phyloP scores from a whole-genome alignment of 345 rosid genomes.

The Salix udensis region DNA sequence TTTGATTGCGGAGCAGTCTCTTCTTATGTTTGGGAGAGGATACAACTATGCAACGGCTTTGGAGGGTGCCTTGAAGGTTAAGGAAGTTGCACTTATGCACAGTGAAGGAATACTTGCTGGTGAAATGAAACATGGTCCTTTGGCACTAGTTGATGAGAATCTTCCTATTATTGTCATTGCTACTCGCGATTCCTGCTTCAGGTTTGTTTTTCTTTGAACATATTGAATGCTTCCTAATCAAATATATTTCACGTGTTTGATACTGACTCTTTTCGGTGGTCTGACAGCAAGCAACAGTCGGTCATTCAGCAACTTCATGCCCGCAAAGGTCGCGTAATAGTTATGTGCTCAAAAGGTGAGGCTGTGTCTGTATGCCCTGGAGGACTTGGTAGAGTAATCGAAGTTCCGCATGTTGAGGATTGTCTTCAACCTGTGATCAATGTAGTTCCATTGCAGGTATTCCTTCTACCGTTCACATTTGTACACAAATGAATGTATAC shows the following conservation, averaged over 20 bases:
- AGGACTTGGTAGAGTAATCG: constrained; percentile 67
- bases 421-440: constrained; percentile 91
- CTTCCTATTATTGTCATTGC: constrained; percentile 81
- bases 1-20: constrained; percentile 77
- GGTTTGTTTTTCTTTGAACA: constrained; percentile 32
- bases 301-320: constrained; percentile 96
- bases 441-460: constrained; percentile 81
- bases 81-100: constrained; percentile 97
- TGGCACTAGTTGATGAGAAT: constrained; percentile 91
- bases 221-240: neutral
- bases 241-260: neutral
- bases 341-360: constrained; percentile 80
- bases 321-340: constrained; percentile 77
- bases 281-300: constrained; percentile 78
- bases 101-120: constrained; percentile 97
- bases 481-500: too few relatives aligned
- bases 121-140: constrained; percentile 98
- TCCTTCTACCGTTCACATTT: neutral
- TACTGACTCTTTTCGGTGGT: constrained; percentile 11
- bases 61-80: constrained; percentile 93
- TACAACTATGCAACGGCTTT: constrained; percentile 83
- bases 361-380: constrained; percentile 72
- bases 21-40: constrained; percentile 92
- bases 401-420: constrained; percentile 88
- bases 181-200: constrained; percentile 84